phyloP scores from a whole-genome alignment of 225 moss, liverwort and hornwort species.

The Physcomitrellopsis africana region DNA sequence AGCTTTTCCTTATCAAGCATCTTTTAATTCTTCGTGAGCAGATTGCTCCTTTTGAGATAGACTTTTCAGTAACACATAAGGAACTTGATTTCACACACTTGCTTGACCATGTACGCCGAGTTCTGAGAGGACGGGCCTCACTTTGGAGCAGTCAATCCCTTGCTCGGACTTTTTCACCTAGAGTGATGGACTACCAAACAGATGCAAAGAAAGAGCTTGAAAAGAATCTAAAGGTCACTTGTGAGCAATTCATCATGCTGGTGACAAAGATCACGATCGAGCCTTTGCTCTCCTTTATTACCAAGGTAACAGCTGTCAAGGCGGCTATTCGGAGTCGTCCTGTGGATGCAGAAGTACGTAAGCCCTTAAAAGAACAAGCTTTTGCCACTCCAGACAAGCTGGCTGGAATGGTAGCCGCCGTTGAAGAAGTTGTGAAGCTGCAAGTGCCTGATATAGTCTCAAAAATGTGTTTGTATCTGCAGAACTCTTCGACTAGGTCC shows the following conservation, averaged over 20 bases:
- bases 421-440: conserved; percentile 50
- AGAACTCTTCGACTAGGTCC: conserved; percentile 54
- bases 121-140: conserved; percentile 56
- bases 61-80: conserved; percentile 60
- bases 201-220: conserved; percentile 72
- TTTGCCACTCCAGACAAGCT: conserved; percentile 70
- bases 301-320: conserved; percentile 60
- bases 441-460: conserved; percentile 53
- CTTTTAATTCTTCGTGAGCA: conserved; percentile 69
- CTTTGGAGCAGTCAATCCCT: conserved; percentile 52
- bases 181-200: conserved; percentile 55
- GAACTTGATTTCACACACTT: conserved; percentile 68
- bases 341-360: conserved; percentile 37
- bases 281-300: conserved; percentile 70
- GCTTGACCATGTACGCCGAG: conserved; percentile 61
- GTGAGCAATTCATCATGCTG: conserved; percentile 71
- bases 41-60: conserved; percentile 72
- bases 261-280: conserved; percentile 63
- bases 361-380: conserved; percentile 59
- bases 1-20: conserved; percentile 71
- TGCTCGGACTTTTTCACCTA: conserved; percentile 58
- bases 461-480: conserved; percentile 62
- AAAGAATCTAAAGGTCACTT: conserved; percentile 55
- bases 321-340: conserved; percentile 34
- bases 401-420: conserved; percentile 55